phyloP scores from a whole-genome alignment of 495 filamentous ascomycete genomes.

The Hypoxylon intermedium region DNA sequence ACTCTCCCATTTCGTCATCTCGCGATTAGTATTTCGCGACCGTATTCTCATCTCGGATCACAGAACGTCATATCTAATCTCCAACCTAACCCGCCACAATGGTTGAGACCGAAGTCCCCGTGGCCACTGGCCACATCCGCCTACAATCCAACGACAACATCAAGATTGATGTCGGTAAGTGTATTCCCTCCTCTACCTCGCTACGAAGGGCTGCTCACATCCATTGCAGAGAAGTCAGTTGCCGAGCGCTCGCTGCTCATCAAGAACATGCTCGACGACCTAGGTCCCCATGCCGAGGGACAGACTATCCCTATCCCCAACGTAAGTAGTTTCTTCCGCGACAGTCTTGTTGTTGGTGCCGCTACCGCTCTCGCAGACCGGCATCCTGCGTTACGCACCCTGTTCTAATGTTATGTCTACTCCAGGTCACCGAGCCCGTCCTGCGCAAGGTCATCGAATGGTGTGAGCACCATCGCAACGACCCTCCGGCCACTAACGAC shows the following conservation, averaged over 20 bases:
- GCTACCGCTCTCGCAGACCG: too few relatives aligned
- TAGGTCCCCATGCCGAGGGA: slow-evolving; percentile 70
- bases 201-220: slow-evolving; percentile 20
- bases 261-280: slow-evolving; percentile 97
- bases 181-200: not conserved
- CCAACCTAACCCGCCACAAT: slow-evolving; percentile 15
- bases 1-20: not conserved
- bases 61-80: not conserved
- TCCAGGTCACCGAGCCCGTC: slow-evolving; percentile 89
- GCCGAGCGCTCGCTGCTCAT: slow-evolving; percentile 93
- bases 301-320: slow-evolving; percentile 87
- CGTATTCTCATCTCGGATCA: slow-evolving; percentile 4
- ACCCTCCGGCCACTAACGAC: slow-evolving; percentile 75
- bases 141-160: slow-evolving; percentile 38
- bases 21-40: slow-evolving; percentile 2
- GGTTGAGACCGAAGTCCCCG: slow-evolving; percentile 28
- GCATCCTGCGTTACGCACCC: not conserved
- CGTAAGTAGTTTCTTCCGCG: slow-evolving; percentile 57
- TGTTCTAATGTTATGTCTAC: not conserved
- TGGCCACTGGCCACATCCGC: slow-evolving; percentile 22
- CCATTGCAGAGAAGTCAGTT: slow-evolving; percentile 72
- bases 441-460: slow-evolving; percentile 96
- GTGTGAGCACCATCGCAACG: slow-evolving; percentile 92
- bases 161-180: slow-evolving; percentile 44
- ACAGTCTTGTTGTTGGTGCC: not conserved